Evolutionary conservation across 2,329 filamentous ascomycete species (phyloP), one percentile per base, ranked within the genome.

Genomic region (Exserohilum rostratum): DNA sequence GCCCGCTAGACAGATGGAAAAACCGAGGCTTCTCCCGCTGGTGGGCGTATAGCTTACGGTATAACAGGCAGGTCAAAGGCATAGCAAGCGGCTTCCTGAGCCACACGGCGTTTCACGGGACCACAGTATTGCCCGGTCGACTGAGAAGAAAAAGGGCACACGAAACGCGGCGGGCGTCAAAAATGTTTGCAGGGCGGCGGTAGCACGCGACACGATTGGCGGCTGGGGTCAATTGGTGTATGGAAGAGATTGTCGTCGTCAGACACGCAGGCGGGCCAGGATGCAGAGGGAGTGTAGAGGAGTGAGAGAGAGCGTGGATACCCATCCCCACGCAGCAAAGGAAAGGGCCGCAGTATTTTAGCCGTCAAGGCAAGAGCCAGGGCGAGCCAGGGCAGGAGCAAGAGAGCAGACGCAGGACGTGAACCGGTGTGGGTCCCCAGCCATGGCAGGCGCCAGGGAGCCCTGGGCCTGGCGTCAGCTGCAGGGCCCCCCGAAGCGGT

Each of bases 161-260:
- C 59, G 64, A 67, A 47, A 69, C 66, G 48, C 27, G 43, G 27
- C 17, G 44, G 50, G 66, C 64, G 40, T 67, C 65, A 69, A 44
- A 56, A 29, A 47, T 61, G 65, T 65, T 67, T 62, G 53, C 58
- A 52, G 51, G 43, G 47, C 17, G 49, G 49, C 30, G 39, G 38
- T 42, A 37, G 50, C 57, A 51, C 57, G 42, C 52, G 50, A 61
- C 59, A 57, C 35, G 33, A 33, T 37, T 33, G 17, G 15, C 18
- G 17, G 9, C 22, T 2, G 5, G 12, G 35, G 17, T 15, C 25
- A 25, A 27, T 22, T 30, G 25, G 27, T 6, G 6, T 25, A 30
- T 48, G 44, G 31, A 40, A 42, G 29, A 49, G 42, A 31, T 18
- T 45, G 20, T 22, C 25, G 42, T 18, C 30, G 27, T 45, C 42